Evolutionary conservation across 2,329 filamentous ascomycete species (phyloP).

Genomic region (Colletotrichum somersetense): DNA sequence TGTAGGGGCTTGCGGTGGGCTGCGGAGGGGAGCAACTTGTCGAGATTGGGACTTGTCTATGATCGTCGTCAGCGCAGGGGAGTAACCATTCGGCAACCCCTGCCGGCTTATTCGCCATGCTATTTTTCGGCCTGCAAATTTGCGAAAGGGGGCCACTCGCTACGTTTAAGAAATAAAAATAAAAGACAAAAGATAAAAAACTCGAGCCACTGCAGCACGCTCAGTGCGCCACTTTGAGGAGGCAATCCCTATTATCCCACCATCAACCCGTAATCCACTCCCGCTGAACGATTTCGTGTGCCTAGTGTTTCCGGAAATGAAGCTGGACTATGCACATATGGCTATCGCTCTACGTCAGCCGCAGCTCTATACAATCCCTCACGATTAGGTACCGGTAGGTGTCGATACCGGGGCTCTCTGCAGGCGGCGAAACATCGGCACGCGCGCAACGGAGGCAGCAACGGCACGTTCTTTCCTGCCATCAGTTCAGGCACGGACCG

Average conservation of each 20-base stretch:
- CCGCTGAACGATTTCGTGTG: background rate
- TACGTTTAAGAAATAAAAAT: background rate
- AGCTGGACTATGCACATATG: slow-evolving; percentile 13
- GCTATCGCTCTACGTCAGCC: slow-evolving; percentile 8
- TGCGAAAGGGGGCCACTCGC: slow-evolving; percentile 8
- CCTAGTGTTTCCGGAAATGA: slow-evolving; percentile 26
- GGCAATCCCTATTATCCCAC: background rate
- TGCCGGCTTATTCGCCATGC: background rate
- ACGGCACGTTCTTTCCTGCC: slow-evolving; percentile 4
- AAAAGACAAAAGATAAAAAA: background rate
- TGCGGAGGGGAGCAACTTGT: slow-evolving; percentile 27
- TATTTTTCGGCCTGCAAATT: background rate
- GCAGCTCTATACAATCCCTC: background rate
- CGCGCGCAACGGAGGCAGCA: background rate
- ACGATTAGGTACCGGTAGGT: background rate
- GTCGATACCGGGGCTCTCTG: background rate
- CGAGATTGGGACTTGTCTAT: slow-evolving; percentile 40
- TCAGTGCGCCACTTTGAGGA: slow-evolving; percentile 2
- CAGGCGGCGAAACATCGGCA: background rate
- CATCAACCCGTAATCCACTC: background rate
- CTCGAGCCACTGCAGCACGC: slow-evolving; percentile 5
- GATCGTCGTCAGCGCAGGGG: slow-evolving; percentile 38
- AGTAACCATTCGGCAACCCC: background rate
- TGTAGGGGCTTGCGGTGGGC: slow-evolving; percentile 16
- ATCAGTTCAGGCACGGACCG: slow-evolving; percentile 20